Evolutionary conservation across 169 alveolate genomes (phyloP).

Genomic region (Plasmodium billcollinsi): DNA sequence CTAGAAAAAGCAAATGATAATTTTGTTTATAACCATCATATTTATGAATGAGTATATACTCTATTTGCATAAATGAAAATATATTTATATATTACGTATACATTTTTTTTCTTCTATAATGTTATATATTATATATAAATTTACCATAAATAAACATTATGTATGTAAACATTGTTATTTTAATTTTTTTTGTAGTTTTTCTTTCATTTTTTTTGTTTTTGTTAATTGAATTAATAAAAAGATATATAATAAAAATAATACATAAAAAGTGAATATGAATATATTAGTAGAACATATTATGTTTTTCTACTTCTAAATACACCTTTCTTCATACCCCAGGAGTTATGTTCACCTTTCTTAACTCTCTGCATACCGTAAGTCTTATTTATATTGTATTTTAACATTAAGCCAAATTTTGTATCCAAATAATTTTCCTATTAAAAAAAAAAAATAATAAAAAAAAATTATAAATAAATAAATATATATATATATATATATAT

Average conservation of each 20-base stretch:
- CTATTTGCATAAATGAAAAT: too few species aligned
- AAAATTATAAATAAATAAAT: neutral
- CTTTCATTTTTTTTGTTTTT: too few species aligned
- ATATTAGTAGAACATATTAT: constrained; percentile 11
- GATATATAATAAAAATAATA: neutral
- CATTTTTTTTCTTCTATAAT: neutral
- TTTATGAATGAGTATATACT: neutral
- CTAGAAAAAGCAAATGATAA: constrained; percentile 11
- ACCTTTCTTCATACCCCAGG: constrained; percentile 83
- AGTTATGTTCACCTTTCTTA: constrained; percentile 81
- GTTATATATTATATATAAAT: neutral
- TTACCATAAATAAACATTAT: neutral
- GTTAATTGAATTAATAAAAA: too few species aligned
- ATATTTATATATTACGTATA: neutral
- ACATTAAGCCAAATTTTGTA: constrained; percentile 60
- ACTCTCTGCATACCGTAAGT: constrained; percentile 83
- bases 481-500: neutral
- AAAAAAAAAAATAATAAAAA: too few species aligned
- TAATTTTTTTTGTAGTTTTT: neutral
- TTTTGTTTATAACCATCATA: neutral
- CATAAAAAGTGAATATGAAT: neutral
- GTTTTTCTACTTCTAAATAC: constrained; percentile 78
- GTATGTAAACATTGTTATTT: neutral
- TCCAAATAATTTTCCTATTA: constrained; percentile 45
- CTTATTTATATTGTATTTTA: constrained; percentile 62